Base-by-base conservation (phyloP, 768 basidiomycete genomes). In the Sarcomyxa edulis region DNA sequence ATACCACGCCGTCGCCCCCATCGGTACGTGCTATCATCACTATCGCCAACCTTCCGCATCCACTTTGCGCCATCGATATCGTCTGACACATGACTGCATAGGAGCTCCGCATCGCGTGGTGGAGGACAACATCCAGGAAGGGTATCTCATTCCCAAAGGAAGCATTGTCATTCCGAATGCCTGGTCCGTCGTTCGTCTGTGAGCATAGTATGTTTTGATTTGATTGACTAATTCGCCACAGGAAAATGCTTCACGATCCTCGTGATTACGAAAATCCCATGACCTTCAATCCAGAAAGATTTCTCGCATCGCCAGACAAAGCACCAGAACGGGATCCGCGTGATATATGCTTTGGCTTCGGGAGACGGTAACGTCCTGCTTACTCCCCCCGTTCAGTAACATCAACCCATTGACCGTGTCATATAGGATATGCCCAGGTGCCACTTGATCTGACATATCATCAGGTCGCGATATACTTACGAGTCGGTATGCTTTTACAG, bases 401-500 rank as follows among this genome's bases (percentile, higher is more conserved):
- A 6, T 28, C 26, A 16, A 36, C 12, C 14, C 33, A 9, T 19
- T 20, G 7, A 12, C 16, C n/a, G 58, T 51, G n/a, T n/a, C 45
- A 21, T 4, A 54, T 16, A 44, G 48, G 45, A 46, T 43, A 24
- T 45, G 45, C 34, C 42, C 46, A 23, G 44, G 48, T 49, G 24
- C 19, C 14, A 16, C 11, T 18, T 26, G 12, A 19, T 31, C 29
- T 14, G 20, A 26, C 28, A 3, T 3, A 20, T 7, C 33, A 1
- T 15, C 12, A 24, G 12, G n/a, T 22, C 35, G 23, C 37, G 24
- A 26, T n/a, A n/a, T n/a, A n/a, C n/a, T n/a, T n/a, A n/a, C n/a
- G n/a, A n/a, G n/a, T n/a, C n/a, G n/a, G n/a, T 7, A 18, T 24
- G 9, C 10, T 12, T 85, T 84, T 52, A 83, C 35, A 60, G 63